Conservation (phyloP, 331 rosid genomes). For the Malus hybrid region DNA sequence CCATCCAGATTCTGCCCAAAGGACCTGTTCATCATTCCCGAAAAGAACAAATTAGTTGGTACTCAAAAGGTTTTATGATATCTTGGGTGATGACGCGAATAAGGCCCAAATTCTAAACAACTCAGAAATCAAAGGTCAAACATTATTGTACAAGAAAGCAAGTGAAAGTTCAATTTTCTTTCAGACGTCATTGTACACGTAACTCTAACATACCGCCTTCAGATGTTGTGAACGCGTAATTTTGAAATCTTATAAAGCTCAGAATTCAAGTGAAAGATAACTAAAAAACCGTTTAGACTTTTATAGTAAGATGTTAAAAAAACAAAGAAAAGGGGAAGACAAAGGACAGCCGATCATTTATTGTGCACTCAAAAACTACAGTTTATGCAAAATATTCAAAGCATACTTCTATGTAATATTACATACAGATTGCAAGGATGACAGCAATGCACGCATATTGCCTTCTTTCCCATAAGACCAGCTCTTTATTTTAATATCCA, state of each 20-base stretch:
- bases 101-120: not conserved
- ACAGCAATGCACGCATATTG: constrained; percentile 83
- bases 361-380: not conserved
- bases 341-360: not conserved
- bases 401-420: not conserved
- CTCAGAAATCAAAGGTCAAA: not conserved
- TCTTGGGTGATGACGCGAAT: not conserved
- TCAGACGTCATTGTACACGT: not conserved
- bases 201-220: not conserved
- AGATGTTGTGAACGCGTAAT: too few relatives aligned
- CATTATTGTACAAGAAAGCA: not conserved
- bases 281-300: not conserved
- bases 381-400: not conserved
- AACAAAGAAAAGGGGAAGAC: not conserved
- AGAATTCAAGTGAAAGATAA: not conserved
- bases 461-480: constrained; percentile 96
- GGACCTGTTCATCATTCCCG: constrained; percentile 52
- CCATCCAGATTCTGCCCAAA: constrained; percentile 87
- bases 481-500: constrained; percentile 55
- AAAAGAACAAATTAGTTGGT: constrained; percentile 4
- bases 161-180: not conserved
- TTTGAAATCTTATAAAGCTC: not conserved
- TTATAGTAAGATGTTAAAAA: not conserved
- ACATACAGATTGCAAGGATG: constrained; percentile 65
- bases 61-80: not conserved